phyloP scores from a whole-genome alignment of 768 basidiomycete species.

The Tylopilus subfusipes region DNA sequence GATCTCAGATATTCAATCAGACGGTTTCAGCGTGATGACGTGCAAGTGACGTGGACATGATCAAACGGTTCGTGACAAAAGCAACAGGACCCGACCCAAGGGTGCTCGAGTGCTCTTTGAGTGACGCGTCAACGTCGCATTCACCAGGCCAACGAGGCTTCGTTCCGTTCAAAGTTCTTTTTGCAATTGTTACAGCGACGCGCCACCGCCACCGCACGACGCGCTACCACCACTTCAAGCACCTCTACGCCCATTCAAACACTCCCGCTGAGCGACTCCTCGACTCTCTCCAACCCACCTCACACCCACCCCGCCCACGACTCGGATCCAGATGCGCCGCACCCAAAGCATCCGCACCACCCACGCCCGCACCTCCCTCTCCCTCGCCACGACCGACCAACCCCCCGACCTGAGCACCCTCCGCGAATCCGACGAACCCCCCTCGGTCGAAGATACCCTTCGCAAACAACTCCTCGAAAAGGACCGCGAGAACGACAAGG shows the following conservation, averaged over 20 bases:
- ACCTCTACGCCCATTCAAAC: no score
- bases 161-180: no score
- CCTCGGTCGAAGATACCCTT: constrained; percentile 49
- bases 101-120: no score
- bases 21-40: not conserved
- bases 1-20: not conserved
- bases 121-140: no score
- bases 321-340: constrained; percentile 61
- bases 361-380: constrained; percentile 49
- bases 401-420: constrained; percentile 59
- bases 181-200: not conserved
- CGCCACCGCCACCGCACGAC: not conserved
- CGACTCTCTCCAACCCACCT: no score
- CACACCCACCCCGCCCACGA: no score
- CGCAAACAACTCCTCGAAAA: constrained; percentile 63
- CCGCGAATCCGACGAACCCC: constrained; percentile 54
- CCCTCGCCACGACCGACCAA: constrained; percentile 18
- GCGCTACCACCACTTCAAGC: not conserved
- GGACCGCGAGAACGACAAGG: constrained; percentile 69
- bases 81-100: no score
- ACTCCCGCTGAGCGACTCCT: no score
- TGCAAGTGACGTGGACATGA: not conserved
- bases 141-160: no score
- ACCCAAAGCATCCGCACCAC: constrained; percentile 61
- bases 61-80: no score